Percentiles rank a stretch among this genome's conserved stretches.
phyloP scores from a whole-genome alignment of 371 early-diverging fungal genomes.

The Sporodiniella umbellata region DNA sequence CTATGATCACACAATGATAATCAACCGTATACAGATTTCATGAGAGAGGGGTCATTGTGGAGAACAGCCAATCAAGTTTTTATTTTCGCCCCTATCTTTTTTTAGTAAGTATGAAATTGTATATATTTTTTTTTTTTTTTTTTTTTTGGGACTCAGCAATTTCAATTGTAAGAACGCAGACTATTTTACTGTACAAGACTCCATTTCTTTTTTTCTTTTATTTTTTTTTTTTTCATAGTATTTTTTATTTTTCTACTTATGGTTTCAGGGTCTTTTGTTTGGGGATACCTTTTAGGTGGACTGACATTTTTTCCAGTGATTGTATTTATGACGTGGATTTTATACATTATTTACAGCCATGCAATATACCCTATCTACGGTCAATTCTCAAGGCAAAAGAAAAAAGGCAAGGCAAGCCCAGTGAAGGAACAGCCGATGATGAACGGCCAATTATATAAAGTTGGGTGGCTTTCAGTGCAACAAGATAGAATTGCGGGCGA shows the following conservation, averaged over 20 bases:
- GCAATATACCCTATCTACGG: neutral
- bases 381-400: neutral
- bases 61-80: too few species aligned
- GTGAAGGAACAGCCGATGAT: conserved; percentile 1
- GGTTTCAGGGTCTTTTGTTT: conserved; percentile 7
- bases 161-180: too few species aligned
- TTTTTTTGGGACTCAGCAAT: too few species aligned
- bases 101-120: too few species aligned
- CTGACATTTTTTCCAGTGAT: conserved; percentile 35
- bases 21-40: too few species aligned
- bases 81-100: too few species aligned
- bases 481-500: conserved; percentile 18
- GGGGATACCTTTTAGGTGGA: conserved; percentile 35
- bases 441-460: conserved; percentile 31
- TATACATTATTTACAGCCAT: neutral
- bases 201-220: too few species aligned
- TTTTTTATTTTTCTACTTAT: conserved; percentile 1
- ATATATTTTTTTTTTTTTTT: too few species aligned
- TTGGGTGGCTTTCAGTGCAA: conserved; percentile 50
- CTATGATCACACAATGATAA: too few species aligned
- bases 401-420: neutral
- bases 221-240: too few species aligned
- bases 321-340: neutral
- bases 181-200: too few species aligned
- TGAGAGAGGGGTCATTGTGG: too few species aligned